A percentile compares a stretch with the other conserved stretches of the same genome.
Evolutionary conservation across 2,329 filamentous ascomycete genomes (phyloP).

Genomic region (Ophiostoma tasmaniense): DNA sequence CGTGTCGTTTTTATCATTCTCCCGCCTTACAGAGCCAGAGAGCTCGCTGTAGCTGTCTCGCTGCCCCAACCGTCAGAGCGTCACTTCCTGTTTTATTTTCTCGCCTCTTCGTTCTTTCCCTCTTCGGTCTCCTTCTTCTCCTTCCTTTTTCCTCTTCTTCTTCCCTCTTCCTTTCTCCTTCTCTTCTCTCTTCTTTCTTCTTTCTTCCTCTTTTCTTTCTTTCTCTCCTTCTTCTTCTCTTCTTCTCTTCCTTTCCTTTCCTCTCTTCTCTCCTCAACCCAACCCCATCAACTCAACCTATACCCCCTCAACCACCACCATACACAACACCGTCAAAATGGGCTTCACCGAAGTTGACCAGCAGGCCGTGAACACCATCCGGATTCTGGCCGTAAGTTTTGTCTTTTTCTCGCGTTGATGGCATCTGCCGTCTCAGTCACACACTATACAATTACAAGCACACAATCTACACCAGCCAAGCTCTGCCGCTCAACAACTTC

Average conservation of each 20-base stretch:
- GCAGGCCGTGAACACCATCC: slow-evolving; percentile 97
- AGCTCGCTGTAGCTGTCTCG: background rate
- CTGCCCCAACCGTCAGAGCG: background rate
- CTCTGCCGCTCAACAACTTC: slow-evolving; percentile 6
- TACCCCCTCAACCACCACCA: background rate
- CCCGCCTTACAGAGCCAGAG: background rate
- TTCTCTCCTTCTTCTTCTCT: slow-evolving; percentile 11
- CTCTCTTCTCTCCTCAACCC: slow-evolving; percentile 18
- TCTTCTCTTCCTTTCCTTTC: slow-evolving; percentile 18
- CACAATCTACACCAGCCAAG: no score
- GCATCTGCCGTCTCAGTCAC: background rate
- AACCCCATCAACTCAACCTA: slow-evolving; percentile 18
- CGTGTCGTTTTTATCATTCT: slow-evolving; percentile 7
- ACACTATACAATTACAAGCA: background rate
- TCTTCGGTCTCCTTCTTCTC: background rate
- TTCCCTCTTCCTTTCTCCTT: slow-evolving; percentile 7
- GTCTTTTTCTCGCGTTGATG: background rate
- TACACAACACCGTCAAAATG: slow-evolving; percentile 52
- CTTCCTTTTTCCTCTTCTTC: background rate
- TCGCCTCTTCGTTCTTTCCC: slow-evolving; percentile 11
- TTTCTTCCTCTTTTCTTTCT: slow-evolving; percentile 18
- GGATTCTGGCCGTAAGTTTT: slow-evolving; percentile 78
- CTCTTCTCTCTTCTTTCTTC: slow-evolving; percentile 23
- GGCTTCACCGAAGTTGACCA: slow-evolving; percentile 79
- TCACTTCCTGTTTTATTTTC: slow-evolving; percentile 9